Evolutionary conservation across 306 rosid genomes (phyloP), one percentile per base, ranked within the genome.

Genomic region (Alnus glutinosa): DNA sequence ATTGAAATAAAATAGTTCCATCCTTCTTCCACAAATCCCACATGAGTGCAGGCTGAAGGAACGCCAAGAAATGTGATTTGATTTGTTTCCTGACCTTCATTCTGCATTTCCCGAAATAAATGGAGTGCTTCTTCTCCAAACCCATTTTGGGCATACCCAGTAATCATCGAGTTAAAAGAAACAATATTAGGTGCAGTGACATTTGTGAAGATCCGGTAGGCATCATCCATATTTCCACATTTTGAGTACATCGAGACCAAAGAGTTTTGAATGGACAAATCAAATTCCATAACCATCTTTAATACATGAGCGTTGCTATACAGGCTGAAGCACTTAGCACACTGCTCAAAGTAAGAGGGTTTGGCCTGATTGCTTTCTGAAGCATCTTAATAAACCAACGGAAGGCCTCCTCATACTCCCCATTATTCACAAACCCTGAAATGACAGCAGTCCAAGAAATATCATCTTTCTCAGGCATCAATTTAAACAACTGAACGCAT

Each of bases 21-120:
- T 39, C 98, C 96, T 71, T 90, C 91, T 78, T 90, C 82, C 70
- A 90, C 86, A 46, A 92, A 73, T 70, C 98, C 97, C n/a, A 79
- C 90, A 75, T 90, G 97, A 85, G 89, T 86, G 75, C 97, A 94
- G 13, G 98, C 96, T 7, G 97, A 94, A 83, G 92, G 96, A 80
- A 92, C 84, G 58, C 89, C 92, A 44, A 92, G 91, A 75, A 88
- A 88, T 13, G 98, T 92, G 70, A 90, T 85, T 44, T 77, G 80
- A 67, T 90, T 92, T 54, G 90, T 91, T 78, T 84, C 73, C 37
- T 69, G 82, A 68, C 87, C 86, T 84, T 83, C 88, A 42, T 75
- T 85, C 85, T 77, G 89, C 96, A 94, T 90, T 86, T 62, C 86
- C 72, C 48, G 55, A 80, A 85, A 90, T 67, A 94, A 75, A n/a